Base-by-base conservation (phyloP, 768 basidiomycete species). In the Kwoniella dendrophila region DNA sequence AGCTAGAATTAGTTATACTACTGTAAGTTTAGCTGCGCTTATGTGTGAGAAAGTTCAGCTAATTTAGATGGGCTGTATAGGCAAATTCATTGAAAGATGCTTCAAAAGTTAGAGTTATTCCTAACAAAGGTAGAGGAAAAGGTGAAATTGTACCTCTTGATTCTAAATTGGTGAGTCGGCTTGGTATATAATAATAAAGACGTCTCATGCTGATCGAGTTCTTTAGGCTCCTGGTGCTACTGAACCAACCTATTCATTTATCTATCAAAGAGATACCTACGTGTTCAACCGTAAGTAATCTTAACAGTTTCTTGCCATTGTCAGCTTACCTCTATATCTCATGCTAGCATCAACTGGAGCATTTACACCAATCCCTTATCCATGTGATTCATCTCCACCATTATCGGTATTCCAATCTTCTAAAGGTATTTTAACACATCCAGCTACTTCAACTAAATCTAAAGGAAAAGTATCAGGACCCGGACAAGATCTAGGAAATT, bases 221-320 rank as follows among this genome's bases (percentile, higher is more conserved):
- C 10, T 27, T 20, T 59, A 81, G 79, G 66, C 77, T 24, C 69
- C 68, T 24, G 85, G 89, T 64, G 80, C 83, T 2, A 74, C 81
- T 38, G 84, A 76, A 20, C 64, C 79, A 2, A 69, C 88, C 4
- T 96, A 88, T 75, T 88, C 88, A 2, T 99, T 99, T 84, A 88
- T 83, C 76, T 99, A 98, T 78, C 93, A 98, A 78, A 86, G 89
- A 53, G 95, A 99, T 80, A 92, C 91, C 33, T 98, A 95, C 75
- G 84, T 89, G 51, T 84, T 88, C 32, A 82, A 85, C 34, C 81
- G 74, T 77, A 34, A 62, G 75, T 66, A 5, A 24, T 24, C n/a
- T 44, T 26, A 27, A 54, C 38, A 22, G 40, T 5, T 20, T 16
- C 7, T 27, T 44, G 26, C 11, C 27, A 30, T n/a, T 18, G 30